Evolutionary conservation across 164 flowering plant genomes (phyloP).

Genomic region (Macadamia tetraphylla): DNA sequence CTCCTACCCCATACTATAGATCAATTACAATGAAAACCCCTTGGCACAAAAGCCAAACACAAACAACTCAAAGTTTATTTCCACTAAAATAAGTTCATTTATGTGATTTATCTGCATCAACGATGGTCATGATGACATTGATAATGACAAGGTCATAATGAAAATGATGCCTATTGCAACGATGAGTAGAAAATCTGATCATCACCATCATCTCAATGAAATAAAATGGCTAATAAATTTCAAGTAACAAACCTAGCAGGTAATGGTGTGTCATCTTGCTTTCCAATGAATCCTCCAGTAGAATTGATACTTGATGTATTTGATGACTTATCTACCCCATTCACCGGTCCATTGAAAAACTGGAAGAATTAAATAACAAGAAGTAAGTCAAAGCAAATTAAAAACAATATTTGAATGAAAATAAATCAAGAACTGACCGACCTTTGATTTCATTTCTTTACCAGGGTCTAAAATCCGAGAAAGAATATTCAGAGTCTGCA

Average conservation of each 20-base stretch:
- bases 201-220: no score
- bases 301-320: slow-evolving; percentile 14
- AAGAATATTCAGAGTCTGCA: slow-evolving; percentile 70
- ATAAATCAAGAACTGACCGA: slow-evolving; percentile 17
- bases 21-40: no score
- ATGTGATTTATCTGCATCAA: no score
- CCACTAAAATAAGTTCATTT: no score
- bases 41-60: no score
- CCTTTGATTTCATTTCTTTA: slow-evolving; percentile 64
- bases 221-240: not conserved
- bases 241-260: slow-evolving; percentile 22
- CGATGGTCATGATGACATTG: no score
- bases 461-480: slow-evolving; percentile 65
- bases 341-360: slow-evolving; percentile 59
- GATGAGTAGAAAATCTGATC: no score
- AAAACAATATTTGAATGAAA: not conserved
- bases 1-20: no score
- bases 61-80: no score
- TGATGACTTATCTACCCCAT: slow-evolving; percentile 33
- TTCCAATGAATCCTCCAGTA: slow-evolving; percentile 14
- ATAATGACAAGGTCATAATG: no score
- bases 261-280: slow-evolving; percentile 9
- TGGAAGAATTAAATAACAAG: slow-evolving; percentile 22
- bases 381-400: slow-evolving; percentile 8
- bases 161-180: no score